These are phyloP conservation scores for Clarireedia sp. DNA, from an alignment of 2,329 filamentous ascomycete genomes.

Conservation along the genomic window DNA sequence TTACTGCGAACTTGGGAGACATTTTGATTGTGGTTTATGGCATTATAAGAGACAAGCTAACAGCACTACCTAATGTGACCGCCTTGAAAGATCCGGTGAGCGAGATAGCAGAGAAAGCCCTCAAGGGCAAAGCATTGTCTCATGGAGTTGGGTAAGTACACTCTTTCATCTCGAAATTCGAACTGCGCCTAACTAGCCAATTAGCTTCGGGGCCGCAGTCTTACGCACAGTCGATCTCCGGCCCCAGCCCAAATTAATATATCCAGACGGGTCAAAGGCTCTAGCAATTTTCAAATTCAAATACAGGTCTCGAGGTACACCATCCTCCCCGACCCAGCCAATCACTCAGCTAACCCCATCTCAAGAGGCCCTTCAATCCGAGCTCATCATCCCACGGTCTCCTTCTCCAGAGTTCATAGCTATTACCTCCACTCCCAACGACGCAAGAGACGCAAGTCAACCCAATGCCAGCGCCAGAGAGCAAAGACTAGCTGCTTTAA, in stretches of 20 bases:
- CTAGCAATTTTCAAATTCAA: slow-evolving; percentile 5
- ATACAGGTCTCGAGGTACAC: slow-evolving; percentile 8
- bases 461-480: background rate
- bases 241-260: background rate
- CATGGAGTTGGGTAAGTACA: slow-evolving; percentile 12
- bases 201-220: background rate
- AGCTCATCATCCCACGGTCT: slow-evolving; percentile 18
- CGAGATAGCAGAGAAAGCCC: slow-evolving; percentile 10
- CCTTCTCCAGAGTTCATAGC: slow-evolving; percentile 10
- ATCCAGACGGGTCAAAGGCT: background rate
- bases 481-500: slow-evolving; percentile 15
- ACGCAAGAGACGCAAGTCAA: background rate
- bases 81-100: background rate
- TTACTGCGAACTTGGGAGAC: slow-evolving; percentile 11
- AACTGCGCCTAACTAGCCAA: background rate
- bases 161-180: background rate
- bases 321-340: background rate
- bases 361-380: slow-evolving; percentile 16
- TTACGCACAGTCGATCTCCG: background rate
- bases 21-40: slow-evolving; percentile 15
- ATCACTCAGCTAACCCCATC: background rate
- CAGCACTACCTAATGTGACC: accelerated
- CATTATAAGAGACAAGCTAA: background rate
- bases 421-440: background rate
- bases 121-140: slow-evolving; percentile 6